Conservation (phyloP, 768 basidiomycete genomes). For the Termitomyces sp. region DNA sequence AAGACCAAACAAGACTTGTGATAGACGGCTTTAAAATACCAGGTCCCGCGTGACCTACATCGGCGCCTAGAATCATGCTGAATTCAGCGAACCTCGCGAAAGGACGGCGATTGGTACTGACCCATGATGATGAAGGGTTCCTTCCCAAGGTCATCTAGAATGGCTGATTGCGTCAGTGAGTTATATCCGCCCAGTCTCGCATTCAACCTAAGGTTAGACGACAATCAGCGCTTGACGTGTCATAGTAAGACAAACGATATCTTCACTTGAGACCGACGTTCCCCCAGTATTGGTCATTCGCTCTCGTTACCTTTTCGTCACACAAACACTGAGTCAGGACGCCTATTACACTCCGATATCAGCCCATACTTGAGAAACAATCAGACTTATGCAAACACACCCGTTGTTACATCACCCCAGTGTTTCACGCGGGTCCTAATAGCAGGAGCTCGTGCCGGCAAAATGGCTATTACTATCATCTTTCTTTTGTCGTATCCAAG, state of each 20-base stretch:
- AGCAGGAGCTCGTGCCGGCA: slow-evolving; percentile 44
- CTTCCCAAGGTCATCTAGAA: slow-evolving; percentile 19
- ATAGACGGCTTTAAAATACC: slow-evolving; percentile 50
- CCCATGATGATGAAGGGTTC: slow-evolving; percentile 37
- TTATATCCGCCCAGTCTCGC: slow-evolving; percentile 51
- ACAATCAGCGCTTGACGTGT: neutral
- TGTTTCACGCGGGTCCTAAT: slow-evolving; percentile 45
- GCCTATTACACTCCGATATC: slow-evolving; percentile 16
- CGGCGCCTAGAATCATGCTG: slow-evolving; percentile 34
- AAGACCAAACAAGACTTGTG: slow-evolving; percentile 53
- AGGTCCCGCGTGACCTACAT: slow-evolving; percentile 60
- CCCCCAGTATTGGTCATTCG: slow-evolving; percentile 48
- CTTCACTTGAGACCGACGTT: slow-evolving; percentile 52
- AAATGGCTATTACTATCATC: slow-evolving; percentile 43
- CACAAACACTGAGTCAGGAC: slow-evolving; percentile 42
- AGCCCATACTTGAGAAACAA: neutral
- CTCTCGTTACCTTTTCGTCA: slow-evolving; percentile 24
- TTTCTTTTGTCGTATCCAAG: neutral
- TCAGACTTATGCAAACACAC: slow-evolving; percentile 7
- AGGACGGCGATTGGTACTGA: slow-evolving; percentile 7
- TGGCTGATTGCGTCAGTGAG: slow-evolving; percentile 24
- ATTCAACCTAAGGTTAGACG: slow-evolving; percentile 37
- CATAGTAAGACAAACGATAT: neutral
- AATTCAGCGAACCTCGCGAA: neutral
- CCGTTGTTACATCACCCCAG: slow-evolving; percentile 43